phyloP scores from a whole-genome alignment of 768 basidiomycete species.

The Phlebiopsis gigantea region DNA sequence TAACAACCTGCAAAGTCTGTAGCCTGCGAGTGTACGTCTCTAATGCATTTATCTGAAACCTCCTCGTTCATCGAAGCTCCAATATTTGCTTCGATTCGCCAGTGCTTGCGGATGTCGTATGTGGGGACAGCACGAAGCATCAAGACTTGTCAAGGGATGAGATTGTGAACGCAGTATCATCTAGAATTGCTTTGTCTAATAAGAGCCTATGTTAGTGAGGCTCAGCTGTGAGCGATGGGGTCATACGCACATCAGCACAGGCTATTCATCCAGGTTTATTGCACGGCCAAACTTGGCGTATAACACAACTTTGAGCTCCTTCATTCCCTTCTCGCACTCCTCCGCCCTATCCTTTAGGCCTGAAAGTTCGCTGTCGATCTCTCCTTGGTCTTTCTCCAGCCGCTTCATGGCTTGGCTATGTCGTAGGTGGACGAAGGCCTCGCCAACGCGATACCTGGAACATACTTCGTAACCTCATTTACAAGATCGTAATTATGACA shows the following conservation, averaged over 20 bases:
- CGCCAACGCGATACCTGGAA: constrained; percentile 84
- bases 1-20: constrained; percentile 28
- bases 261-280: constrained; percentile 84
- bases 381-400: constrained; percentile 64
- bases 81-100: not conserved
- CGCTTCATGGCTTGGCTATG: constrained; percentile 63
- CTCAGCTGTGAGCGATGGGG: too few relatives aligned
- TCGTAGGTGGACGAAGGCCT: constrained; percentile 79
- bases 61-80: not conserved
- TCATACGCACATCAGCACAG: not conserved
- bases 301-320: constrained; percentile 67
- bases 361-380: constrained; percentile 51
- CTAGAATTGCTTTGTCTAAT: too few relatives aligned
- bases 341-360: constrained; percentile 46
- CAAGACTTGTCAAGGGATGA: too few relatives aligned
- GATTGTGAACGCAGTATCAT: too few relatives aligned
- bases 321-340: constrained; percentile 71
- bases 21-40: constrained; percentile 39
- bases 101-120: not conserved
- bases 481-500: too few relatives aligned
- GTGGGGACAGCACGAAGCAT: not conserved
- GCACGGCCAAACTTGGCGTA: constrained; percentile 93
- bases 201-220: too few relatives aligned
- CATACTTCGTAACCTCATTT: too few relatives aligned
- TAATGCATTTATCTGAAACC: constrained; percentile 15